phyloP scores from a whole-genome alignment of 2,329 filamentous ascomycete species.

The Tetracladium maxilliforme region DNA sequence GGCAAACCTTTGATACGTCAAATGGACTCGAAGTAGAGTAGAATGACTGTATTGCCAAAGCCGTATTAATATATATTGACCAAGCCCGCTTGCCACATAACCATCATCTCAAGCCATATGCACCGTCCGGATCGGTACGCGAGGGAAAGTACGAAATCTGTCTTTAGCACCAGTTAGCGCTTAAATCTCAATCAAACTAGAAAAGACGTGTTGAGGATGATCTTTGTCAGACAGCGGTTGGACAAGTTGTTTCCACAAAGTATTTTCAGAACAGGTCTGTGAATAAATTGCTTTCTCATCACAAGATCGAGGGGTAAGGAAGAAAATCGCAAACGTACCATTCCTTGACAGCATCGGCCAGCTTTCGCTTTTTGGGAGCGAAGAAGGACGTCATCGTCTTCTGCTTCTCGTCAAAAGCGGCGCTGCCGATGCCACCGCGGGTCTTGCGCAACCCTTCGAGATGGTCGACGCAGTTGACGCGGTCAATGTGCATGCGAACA shows the following conservation, averaged over 20 bases:
- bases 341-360: conserved; percentile 2
- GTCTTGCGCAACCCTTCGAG: conserved; percentile 64
- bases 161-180: too few relatives aligned
- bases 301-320: conserved; percentile 14
- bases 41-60: too few relatives aligned
- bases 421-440: conserved; percentile 67
- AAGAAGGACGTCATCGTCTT: conserved; percentile 69
- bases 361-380: conserved; percentile 6
- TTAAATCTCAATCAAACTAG: too few relatives aligned
- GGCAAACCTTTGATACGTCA: too few relatives aligned
- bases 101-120: too few relatives aligned
- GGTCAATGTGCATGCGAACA: conserved; percentile 11
- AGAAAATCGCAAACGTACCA: conserved; percentile 3
- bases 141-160: too few relatives aligned
- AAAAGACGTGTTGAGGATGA: too few relatives aligned
- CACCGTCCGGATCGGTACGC: too few relatives aligned
- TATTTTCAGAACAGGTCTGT: conserved; percentile 74
- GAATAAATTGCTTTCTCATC: conserved; percentile 60
- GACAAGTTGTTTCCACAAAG: conserved; percentile 59
- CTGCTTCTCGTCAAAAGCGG: conserved; percentile 61
- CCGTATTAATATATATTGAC: too few relatives aligned
- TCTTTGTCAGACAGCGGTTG: conserved; percentile 76
- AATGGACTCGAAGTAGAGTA: too few relatives aligned
- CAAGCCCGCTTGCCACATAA: too few relatives aligned
- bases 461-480: conserved; percentile 59